phyloP scores from a whole-genome alignment of 169 alveolate genomes.

The Theileria parva region DNA sequence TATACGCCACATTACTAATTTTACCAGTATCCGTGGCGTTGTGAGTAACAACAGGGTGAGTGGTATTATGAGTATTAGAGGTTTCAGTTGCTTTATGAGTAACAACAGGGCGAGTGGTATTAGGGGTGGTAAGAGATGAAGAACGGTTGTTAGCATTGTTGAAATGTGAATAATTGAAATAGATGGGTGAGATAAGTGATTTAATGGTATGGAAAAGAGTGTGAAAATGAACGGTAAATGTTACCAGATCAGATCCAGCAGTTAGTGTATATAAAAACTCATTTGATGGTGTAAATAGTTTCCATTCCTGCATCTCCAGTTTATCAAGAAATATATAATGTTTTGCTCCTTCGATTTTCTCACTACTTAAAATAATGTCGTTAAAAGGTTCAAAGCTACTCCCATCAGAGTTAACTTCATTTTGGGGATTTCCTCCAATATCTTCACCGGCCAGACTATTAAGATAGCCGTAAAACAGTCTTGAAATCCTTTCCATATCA shows the following conservation, averaged over 20 bases:
- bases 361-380: no score
- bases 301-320: not conserved
- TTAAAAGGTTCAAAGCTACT: no score
- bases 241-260: conserved; percentile 11
- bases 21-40: not conserved
- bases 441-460: no score
- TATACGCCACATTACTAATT: not conserved
- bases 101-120: no score
- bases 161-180: not conserved
- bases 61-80: no score
- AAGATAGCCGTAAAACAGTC: no score
- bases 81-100: no score
- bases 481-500: not conserved
- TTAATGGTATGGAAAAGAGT: not conserved
- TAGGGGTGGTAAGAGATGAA: no score
- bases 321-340: conserved; percentile 24
- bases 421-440: no score
- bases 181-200: conserved; percentile 18
- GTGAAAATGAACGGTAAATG: conserved; percentile 8
- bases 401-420: no score
- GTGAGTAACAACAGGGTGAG: no score
- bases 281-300: not conserved
- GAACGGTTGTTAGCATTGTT: no score
- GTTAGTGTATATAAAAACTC: not conserved
- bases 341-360: not conserved